Base-by-base conservation (phyloP, 2,329 filamentous ascomycete genomes). In the Penicillium sp. region DNA sequence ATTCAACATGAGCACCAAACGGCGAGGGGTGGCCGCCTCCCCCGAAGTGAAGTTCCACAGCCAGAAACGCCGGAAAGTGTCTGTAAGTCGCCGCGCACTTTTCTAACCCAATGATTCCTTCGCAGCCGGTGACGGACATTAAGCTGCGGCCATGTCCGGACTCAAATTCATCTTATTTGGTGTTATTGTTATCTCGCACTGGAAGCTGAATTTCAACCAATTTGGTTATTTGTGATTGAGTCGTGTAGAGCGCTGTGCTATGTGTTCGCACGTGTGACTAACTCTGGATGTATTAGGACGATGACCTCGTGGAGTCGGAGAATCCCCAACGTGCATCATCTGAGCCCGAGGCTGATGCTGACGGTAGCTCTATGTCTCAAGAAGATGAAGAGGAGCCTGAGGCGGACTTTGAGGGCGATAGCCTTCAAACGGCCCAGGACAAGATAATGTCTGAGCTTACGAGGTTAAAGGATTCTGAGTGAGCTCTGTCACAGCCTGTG, bases 401-500 rank as follows among this genome's bases (percentile, higher is more conserved):
- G 39, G 69, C 71, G 3, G 73, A 78, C 1, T 91, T 87, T 63
- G 79, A 81, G 40, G 85, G 84, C 4, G 79, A 90, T 34, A 83
- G 63, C 7, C 91, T 94, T 59, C 87, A 94, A 60, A 77, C 89
- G 58, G 89, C 88, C 0, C 88, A 95, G 60, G 87, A 94, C 53
- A 87, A 88, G 70, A 80, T 95, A 41, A 72, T 94, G 3, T 79
- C 84, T 56, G 34, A 45, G 47, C 29, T 75, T 91, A 9, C 21
- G 21, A 23, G 43, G 33, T 39, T 54, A 11, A 53, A 48, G 15
- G 52, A 55, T 29, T 34, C 33, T 4, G 50, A 55, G 52, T 55
- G 33, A 45, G 46, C 27, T 75, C n/a, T n/a, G n/a, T n/a, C n/a
- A n/a, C n/a, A n/a, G n/a, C 16, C 20, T 14, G 15, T 16, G 18